Evolutionary conservation across 1,284 basidiomycete species (phyloP), one percentile per base, ranked within the genome.

Genomic region (Cryptococcus maquisensis): DNA sequence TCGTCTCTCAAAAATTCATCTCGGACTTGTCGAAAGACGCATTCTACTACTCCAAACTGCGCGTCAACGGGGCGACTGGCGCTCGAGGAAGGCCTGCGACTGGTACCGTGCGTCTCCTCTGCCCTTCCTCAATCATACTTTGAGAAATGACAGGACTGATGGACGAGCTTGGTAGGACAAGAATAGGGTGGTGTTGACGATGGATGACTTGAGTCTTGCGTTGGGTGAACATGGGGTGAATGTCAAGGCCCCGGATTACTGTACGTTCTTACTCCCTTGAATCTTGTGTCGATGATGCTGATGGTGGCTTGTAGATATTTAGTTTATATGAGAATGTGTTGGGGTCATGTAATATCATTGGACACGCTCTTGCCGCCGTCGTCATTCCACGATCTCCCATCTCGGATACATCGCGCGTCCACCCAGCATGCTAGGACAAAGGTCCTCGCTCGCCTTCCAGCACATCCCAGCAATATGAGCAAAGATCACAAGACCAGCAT

Each of bases 1-100:
- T 98, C 28, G 94, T 96, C 1, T 92, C 95, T 0, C 96, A 99
- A 73, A 98, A 98, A 72, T 98, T 99, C 72, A 87, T 98, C 41
- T 89, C 92, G 12, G 96, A 98, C 73, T 95, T 99, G 60, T 90
- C 95, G 2, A 85, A 90, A 9, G 96, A 99, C 74, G 93, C 96
- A 15, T 98, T 92, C 76, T 93, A 98, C 70, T 96, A 98, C 74
- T 95, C 96, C 3, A 87, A 95, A 24, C 90, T 98, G 66, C 84
- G 96, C 67, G 51, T 91, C 73, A 52, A 80, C 76, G 57, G 80
- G 69, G 47, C 78, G 65, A 20, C 78, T 3, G 67, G 62, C 7
- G 77, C 80, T 3, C 60, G 77, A 52, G 73, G 73, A 4, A 66
- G 76, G 46, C 74, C 71, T 3, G 50, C 63, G 6, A 62, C 67